Evolutionary conservation across 2,329 filamentous ascomycete species (phyloP).

Genomic region (Fusarium virguliforme): DNA sequence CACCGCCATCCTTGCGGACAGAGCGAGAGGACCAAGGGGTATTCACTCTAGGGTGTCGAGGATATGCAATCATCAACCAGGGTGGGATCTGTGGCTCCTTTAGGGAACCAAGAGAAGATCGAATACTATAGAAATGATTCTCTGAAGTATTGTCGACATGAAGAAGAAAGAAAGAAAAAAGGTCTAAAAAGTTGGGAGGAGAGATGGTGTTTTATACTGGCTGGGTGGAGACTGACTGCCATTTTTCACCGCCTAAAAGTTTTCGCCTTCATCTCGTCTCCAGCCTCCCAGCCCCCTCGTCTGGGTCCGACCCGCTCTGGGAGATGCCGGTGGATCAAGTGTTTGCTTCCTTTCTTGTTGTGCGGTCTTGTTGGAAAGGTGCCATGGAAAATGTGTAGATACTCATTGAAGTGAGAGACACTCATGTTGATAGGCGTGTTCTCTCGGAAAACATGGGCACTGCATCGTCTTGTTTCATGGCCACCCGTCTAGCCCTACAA

Average conservation of each 20-base stretch:
- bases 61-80: conserved; percentile 70
- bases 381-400: too few species aligned
- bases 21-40: conserved; percentile 49
- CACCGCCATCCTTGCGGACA: conserved; percentile 70
- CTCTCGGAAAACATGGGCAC: not conserved
- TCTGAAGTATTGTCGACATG: conserved; percentile 74
- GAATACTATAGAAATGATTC: conserved; percentile 99
- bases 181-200: conserved; percentile 50
- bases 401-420: not conserved
- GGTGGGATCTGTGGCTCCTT: conserved; percentile 92
- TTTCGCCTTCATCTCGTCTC: not conserved
- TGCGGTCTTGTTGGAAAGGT: too few species aligned
- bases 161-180: conserved; percentile 67
- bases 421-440: not conserved
- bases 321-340: too few species aligned
- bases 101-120: conserved; percentile 93
- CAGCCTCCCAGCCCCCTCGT: not conserved
- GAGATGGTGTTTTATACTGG: conserved; percentile 25
- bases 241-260: conserved; percentile 1
- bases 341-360: too few species aligned
- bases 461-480: too few species aligned
- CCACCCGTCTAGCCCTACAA: not conserved
- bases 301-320: not conserved
- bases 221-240: not conserved
- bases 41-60: conserved; percentile 72